Base-by-base conservation (phyloP, 75 land plant genomes). In the Gnetum montanum region DNA sequence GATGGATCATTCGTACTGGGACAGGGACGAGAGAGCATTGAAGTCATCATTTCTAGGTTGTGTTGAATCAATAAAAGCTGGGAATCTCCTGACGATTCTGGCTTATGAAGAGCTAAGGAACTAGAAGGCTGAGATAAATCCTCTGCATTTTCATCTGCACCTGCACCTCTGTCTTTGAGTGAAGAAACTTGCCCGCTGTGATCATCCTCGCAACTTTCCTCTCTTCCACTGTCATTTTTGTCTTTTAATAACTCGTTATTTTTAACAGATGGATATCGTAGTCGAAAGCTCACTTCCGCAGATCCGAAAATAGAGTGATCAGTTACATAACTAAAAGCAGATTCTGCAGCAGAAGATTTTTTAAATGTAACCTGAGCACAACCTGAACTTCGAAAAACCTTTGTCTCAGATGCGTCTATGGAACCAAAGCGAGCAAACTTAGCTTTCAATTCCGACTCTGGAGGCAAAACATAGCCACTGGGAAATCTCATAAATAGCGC, bases 301-400 rank as follows among this genome's bases (percentile, higher is more conserved):
- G 33, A 26, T 33, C 63, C 63, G 51, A 61, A 61, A 10, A 61
- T 20, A 16, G 24, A 13, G 31, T 61, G 29, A 31, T 49, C 37
- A 34, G 53, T 31, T 33, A 31, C 57, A 22, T 55, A 49, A 25
- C 33, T 49, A 38, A 61, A 61, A 5, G 63, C 63, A 31, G 63
- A 27, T 61, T 61, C 63, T 61, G 63, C 63, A 50, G 53, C 58
- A 33, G 38, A 18, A 26, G 40, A 4, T 24, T 18, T 52, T 35
- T 61, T 61, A 25, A 50, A 61, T 22, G 40, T 58, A 31, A 61
- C 63, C 63, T 61, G 63, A 31, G 63, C 63, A 28, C 57, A 61
- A 8, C 57, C 63, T 15, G 63, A 50, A 26, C 54, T 16, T 30
- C 34, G 49, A 24, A 48, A 61, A 16, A 61, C 55, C 63, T 25